Conservation (phyloP, 495 filamentous ascomycete species). For the Aspergillus biplanus region DNA sequence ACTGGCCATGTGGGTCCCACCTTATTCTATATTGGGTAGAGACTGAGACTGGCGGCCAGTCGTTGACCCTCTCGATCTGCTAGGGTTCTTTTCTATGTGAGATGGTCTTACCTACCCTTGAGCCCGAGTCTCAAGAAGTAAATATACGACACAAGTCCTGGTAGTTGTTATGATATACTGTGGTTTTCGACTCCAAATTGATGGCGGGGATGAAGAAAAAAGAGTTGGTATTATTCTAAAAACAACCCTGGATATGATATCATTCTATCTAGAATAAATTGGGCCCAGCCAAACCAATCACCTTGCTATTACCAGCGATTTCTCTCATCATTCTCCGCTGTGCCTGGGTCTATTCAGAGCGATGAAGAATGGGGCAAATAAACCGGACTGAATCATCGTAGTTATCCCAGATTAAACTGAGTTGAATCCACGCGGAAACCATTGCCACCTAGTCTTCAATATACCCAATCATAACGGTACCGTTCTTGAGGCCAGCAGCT, state of each 20-base stretch:
- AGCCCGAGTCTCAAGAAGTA: too few relatives aligned
- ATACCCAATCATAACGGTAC: slow-evolving; percentile 91
- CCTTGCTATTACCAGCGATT: not conserved
- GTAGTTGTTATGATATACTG: too few relatives aligned
- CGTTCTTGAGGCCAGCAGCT: slow-evolving; percentile 86
- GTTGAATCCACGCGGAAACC: not conserved
- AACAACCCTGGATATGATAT: not conserved
- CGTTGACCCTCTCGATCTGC: too few relatives aligned
- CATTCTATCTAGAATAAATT: not conserved
- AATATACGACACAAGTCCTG: too few relatives aligned
- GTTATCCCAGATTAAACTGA: not conserved
- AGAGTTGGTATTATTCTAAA: not conserved
- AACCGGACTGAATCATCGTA: not conserved
- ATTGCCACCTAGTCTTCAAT: slow-evolving; percentile 59
- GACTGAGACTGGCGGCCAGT: too few relatives aligned
- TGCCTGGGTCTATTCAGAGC: not conserved
- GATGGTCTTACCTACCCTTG: too few relatives aligned
- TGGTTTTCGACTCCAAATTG: too few relatives aligned
- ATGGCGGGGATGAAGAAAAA: too few relatives aligned
- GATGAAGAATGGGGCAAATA: not conserved
- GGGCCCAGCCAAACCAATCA: not conserved
- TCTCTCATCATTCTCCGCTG: not conserved
- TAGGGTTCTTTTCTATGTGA: too few relatives aligned
- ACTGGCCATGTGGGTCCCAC: too few relatives aligned
- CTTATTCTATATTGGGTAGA: too few relatives aligned